Conservation (phyloP, 2,329 filamentous ascomycete genomes). For the Aspergillus spinulosporus region DNA sequence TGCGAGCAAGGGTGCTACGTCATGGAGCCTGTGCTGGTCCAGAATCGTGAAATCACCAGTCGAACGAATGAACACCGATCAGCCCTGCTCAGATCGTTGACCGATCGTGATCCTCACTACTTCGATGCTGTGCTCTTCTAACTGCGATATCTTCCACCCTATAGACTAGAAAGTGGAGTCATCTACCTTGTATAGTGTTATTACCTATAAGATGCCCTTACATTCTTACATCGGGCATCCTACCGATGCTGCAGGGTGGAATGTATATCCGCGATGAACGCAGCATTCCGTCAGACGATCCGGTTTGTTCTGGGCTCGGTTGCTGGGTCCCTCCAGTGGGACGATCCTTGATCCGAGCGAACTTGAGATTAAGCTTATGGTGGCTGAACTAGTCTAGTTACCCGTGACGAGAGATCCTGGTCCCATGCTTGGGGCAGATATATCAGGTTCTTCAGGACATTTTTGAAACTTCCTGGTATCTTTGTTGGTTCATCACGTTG, state of each 20-base stretch:
- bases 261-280: slow-evolving; percentile 1
- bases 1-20: slow-evolving; percentile 30
- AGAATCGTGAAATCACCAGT: slow-evolving; percentile 30
- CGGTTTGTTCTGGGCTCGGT: not conserved
- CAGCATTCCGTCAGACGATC: slow-evolving; percentile 6
- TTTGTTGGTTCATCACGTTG: no score
- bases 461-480: no score
- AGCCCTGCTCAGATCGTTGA: not conserved
- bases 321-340: not conserved
- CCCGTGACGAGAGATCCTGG: not conserved
- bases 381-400: not conserved
- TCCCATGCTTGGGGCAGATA: not conserved
- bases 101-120: no score
- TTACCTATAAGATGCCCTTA: not conserved
- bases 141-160: no score
- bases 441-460: not conserved
- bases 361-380: not conserved
- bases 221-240: not conserved
- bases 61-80: not conserved
- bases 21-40: slow-evolving; percentile 27
- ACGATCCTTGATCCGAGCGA: not conserved
- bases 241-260: not conserved
- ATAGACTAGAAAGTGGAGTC: no score
- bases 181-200: no score
- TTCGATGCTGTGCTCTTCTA: no score